phyloP scores from a whole-genome alignment of 306 rosid genomes.

The Fragaria iinumae region DNA sequence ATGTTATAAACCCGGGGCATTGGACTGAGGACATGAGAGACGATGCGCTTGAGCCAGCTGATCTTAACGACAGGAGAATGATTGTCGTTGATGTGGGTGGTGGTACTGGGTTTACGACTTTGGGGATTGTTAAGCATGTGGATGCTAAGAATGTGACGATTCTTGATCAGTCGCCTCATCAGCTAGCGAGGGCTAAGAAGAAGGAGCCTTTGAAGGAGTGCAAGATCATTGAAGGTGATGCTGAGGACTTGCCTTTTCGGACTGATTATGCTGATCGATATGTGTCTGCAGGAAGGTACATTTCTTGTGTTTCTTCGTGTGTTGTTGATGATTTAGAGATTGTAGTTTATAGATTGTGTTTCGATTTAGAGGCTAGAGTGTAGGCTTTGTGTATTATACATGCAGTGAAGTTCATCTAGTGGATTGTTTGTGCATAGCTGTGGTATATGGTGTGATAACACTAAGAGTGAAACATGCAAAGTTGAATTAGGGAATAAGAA shows the following conservation, averaged over 20 bases:
- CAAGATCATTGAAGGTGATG: conserved; percentile 86
- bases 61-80: conserved; percentile 64
- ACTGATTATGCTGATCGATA: conserved; percentile 95
- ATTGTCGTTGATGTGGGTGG: conserved; percentile 87
- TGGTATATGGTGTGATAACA: background rate
- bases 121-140: conserved; percentile 86
- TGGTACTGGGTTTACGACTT: conserved; percentile 87
- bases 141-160: conserved; percentile 92
- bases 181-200: conserved; percentile 90
- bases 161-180: conserved; percentile 93
- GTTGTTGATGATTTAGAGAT: background rate
- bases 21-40: conserved; percentile 99
- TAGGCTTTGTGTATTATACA: background rate
- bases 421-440: background rate
- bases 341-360: background rate
- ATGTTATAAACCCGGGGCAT: conserved; percentile 83
- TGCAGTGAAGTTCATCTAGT: background rate
- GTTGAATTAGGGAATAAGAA: background rate
- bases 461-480: background rate
- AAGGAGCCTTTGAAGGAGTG: conserved; percentile 84
- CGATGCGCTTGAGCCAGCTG: conserved; percentile 92
- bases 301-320: conserved; percentile 7
- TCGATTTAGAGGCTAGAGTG: background rate
- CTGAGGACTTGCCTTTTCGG: conserved; percentile 79
- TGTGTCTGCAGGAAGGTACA: conserved; percentile 86